A percentile compares a stretch with the other conserved stretches of the same genome.
Evolutionary conservation across 2,329 filamentous ascomycete species (phyloP).

Genomic region (Trichophyton benhamiae): DNA sequence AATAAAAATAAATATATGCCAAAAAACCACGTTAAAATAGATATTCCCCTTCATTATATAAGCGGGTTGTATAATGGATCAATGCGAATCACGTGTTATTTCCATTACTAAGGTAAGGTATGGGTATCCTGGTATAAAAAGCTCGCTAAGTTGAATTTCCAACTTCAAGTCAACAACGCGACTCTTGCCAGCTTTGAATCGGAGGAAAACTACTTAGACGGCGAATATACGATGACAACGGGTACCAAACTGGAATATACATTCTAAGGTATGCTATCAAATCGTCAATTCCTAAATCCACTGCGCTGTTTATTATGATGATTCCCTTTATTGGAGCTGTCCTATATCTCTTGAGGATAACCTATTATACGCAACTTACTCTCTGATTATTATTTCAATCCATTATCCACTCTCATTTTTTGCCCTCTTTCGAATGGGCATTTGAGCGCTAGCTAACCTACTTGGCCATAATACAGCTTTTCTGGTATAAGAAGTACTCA

Average conservation of each 20-base stretch:
- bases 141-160: background rate
- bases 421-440: background rate
- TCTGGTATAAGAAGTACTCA: background rate
- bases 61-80: background rate
- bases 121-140: background rate
- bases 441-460: background rate
- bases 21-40: background rate
- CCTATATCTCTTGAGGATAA: conserved; percentile 52
- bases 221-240: background rate
- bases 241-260: background rate
- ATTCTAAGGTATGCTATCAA: background rate
- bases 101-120: background rate
- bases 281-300: background rate
- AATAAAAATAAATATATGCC: background rate
- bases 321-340: conserved; percentile 63
- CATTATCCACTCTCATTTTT: background rate
- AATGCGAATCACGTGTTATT: background rate
- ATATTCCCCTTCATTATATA: background rate
- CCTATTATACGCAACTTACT: conserved; percentile 20
- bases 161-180: background rate
- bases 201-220: background rate
- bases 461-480: background rate
- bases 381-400: background rate
- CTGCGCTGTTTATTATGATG: conserved; percentile 38
- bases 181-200: background rate